Conservation (phyloP, 208 protist genomes). For the Herpetomonas tarakana region DNA sequence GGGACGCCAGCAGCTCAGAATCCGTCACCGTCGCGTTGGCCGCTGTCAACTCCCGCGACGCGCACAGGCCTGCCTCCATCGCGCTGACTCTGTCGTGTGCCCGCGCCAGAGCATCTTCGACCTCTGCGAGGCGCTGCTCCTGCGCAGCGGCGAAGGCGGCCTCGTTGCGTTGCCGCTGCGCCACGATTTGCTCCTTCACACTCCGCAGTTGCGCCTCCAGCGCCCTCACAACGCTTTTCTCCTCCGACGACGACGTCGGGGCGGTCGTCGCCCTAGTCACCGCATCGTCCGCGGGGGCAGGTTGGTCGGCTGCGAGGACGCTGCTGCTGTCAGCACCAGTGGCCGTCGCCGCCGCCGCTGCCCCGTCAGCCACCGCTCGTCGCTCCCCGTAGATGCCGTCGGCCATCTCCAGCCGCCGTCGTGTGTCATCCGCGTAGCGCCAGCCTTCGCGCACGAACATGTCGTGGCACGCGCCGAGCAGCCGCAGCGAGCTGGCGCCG, state of each 20-base stretch:
- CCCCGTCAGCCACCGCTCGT: too few relatives aligned
- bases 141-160: not conserved
- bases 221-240: not conserved
- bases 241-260: not conserved
- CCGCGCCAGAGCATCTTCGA: not conserved
- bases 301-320: not conserved
- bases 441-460: slow-evolving; percentile 5
- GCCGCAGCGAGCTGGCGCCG: not conserved
- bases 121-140: not conserved
- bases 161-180: not conserved
- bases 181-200: not conserved
- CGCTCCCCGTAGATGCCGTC: not conserved
- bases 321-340: not conserved
- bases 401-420: not conserved
- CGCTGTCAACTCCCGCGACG: not conserved
- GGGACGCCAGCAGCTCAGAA: too few relatives aligned
- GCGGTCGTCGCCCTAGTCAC: too few relatives aligned
- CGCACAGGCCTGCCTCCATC: not conserved
- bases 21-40: too few relatives aligned
- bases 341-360: not conserved
- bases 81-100: not conserved
- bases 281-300: not conserved
- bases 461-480: slow-evolving; percentile 9
- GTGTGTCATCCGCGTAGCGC: not conserved
- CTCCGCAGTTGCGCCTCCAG: slow-evolving; percentile 2